Percentiles rank a stretch among this genome's conserved stretches.
These are phyloP conservation scores for Xanthoconium stramineum DNA, from an alignment of 768 basidiomycete genomes.

Conservation along the genomic window DNA sequence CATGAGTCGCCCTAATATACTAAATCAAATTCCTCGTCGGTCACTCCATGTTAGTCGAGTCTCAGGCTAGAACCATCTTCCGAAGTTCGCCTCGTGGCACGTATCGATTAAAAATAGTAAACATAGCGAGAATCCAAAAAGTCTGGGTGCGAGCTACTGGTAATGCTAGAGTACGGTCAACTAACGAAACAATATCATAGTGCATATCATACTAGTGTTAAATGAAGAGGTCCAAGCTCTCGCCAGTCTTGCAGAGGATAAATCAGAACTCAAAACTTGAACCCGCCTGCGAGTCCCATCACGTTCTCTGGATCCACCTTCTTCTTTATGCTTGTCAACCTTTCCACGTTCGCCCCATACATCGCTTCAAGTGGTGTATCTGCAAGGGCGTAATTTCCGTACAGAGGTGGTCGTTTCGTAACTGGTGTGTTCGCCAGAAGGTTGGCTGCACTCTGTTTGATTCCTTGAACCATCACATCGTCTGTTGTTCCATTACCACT, in stretches of 20 bases:
- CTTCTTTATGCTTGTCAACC: constrained; percentile 39
- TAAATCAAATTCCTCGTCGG: neutral
- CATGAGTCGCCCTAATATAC: neutral
- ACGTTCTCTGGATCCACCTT: constrained; percentile 53
- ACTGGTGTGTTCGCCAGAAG: constrained; percentile 44
- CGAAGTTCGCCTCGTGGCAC: neutral
- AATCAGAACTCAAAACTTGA: constrained; percentile 42
- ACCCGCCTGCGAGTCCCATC: constrained; percentile 69
- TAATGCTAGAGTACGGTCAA: neutral
- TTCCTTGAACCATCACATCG: constrained; percentile 38
- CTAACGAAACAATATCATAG: neutral
- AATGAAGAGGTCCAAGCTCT: constrained; percentile 3
- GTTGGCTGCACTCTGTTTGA: constrained; percentile 35
- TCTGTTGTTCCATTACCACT: constrained; percentile 34
- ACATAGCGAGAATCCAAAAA: neutral
- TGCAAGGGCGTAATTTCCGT: constrained; percentile 59
- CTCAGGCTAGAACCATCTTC: neutral
- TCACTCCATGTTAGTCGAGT: neutral
- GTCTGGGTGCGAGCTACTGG: neutral
- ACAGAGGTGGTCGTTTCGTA: constrained; percentile 42
- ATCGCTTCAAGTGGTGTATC: constrained; percentile 49
- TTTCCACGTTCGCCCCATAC: constrained; percentile 48
- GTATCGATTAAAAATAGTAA: neutral
- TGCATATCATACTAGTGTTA: neutral
- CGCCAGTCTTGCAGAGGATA: neutral